Base-by-base conservation (phyloP, 139 green algal genomes). In the Asterochloris sp. region DNA sequence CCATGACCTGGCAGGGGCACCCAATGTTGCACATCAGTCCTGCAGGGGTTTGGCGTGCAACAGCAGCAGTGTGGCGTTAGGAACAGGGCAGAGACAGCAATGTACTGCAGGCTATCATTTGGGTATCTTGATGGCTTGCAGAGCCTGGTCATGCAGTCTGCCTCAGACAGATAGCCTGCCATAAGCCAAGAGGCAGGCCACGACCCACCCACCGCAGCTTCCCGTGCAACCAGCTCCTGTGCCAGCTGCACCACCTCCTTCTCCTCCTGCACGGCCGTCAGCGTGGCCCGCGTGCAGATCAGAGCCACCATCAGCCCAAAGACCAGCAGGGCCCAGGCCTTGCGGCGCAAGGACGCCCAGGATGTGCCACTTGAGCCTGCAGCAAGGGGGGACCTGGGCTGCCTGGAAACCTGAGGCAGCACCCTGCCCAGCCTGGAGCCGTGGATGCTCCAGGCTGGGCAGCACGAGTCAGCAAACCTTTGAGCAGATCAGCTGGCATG, bases 161-260 rank as follows among this genome's bases (percentile, higher is more conserved):
- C 38, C 38, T 54, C 71, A 76, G 24, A 2, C 17, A 16, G 71
- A 60, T n/a, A 21, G 21, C 19, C 71, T 47, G 14, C 19, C 9
- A n/a, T 15, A 8, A 29, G 14, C 14, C 71, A n/a, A 62, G 24
- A 27, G n/a, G 23, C 23, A 27, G 14, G 19, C 24, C 71, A 76
- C 12, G 9, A 26, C 4, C 4, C 66, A 73, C 71, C 27, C 28
- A 90, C 83, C 54, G 89, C 86, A 76, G 84, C 86, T 85, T 96
- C 89, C 60, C 93, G 88, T 0, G 88, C 88, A 19, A 87, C 90
- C 63, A 97, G 84, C 87, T 95, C 86, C 84, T 95, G 89, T 17
- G 92, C 93, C 77, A 97, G 82, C 79, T 93, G 85, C 79, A 96
- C 93, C 78, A 97, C 93, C 74, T 92, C 89, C 12, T 87, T 85